Conservation (phyloP, 352 stramenopile species). For the Phytophthora pistaciae region DNA sequence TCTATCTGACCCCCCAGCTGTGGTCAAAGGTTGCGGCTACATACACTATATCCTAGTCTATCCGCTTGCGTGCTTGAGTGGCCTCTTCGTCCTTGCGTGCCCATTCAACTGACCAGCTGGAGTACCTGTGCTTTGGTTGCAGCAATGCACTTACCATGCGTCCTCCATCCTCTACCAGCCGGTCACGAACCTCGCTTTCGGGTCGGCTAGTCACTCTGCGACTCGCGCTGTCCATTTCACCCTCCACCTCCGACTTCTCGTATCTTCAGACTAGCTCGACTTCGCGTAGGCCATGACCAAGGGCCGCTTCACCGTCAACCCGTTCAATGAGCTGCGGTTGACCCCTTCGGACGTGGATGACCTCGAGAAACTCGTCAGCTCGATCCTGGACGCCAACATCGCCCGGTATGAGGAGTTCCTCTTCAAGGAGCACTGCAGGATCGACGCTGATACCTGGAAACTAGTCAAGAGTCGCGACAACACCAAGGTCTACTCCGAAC, state of each 20-base stretch:
- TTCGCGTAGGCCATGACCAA: conserved; percentile 24
- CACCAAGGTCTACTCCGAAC: conserved; percentile 38
- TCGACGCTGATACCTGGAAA: conserved; percentile 42
- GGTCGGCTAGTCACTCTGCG: conserved; percentile 8
- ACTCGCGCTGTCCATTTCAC: conserved; percentile 18
- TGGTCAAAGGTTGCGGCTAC: conserved; percentile 5
- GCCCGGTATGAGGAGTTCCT: conserved; percentile 44
- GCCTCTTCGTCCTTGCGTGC: conserved; percentile 17
- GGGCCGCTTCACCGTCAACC: conserved; percentile 41
- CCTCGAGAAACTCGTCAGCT: conserved; percentile 32
- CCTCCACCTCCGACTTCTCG: not conserved
- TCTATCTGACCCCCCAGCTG: conserved; percentile 15
- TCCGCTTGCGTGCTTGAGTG: conserved; percentile 4
- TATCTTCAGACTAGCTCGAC: not conserved
- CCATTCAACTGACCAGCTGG: conserved; percentile 28
- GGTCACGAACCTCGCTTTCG: not conserved
- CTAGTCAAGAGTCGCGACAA: conserved; percentile 43
- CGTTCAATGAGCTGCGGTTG: conserved; percentile 41
- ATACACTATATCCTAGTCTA: not conserved
- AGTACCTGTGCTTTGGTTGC: not conserved
- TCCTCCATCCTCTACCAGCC: conserved; percentile 18
- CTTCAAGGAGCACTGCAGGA: conserved; percentile 35
- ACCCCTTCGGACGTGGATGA: conserved; percentile 35
- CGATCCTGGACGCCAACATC: conserved; percentile 42
- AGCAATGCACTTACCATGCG: conserved; percentile 7